Base-by-base conservation (phyloP, 768 basidiomycete genomes). In the Butyriboletus loyo region DNA sequence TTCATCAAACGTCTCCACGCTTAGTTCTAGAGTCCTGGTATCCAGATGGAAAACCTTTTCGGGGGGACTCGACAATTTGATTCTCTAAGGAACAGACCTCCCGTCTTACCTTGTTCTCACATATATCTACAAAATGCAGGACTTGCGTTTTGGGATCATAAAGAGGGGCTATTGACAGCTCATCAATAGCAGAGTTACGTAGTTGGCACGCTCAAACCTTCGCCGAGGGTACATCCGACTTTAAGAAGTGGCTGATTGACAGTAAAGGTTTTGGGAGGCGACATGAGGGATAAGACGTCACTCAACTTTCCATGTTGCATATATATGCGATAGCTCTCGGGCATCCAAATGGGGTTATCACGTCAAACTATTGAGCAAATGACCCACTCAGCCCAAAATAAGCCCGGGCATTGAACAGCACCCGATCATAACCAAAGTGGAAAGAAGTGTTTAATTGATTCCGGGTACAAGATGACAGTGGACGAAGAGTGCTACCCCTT, bases 71-170 rank as follows among this genome's bases (percentile, higher is more conserved):
- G 49, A 52, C 36, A 34, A 38, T 27, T 27, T 11, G 14, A 24
- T 30, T 28, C 15, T 10, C 15, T 6, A 22, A 35, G 17, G 28
- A 46, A 44, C 34, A n/a, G 46, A n/a, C 22, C 7, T 35, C 7
- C 39, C n/a, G 1, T 14, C 54, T 47, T 37, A 50, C 64, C 54
- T 53, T 55, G 31, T 66, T 56, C 53, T 62, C 47, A 24, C 40
- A 53, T 44, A 87, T 87, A 61, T 88, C 86, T 41, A 87, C 82
- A 65, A 89, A 87, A 67, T 87, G 85, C 34, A 87, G 63, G 24
- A 71, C 75, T 10, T 73, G 73, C 1, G 79, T 80, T 40, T 57
- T 60, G 13, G 77, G 67, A 55, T 87, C 85, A 62, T 84, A 87
- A 14, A 87, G 52, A 7, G 86, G 86, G 28, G 81, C 84, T 87